Evolutionary conservation across 2,329 filamentous ascomycete species (phyloP).

Genomic region (Pseudofabraea citricarpa): DNA sequence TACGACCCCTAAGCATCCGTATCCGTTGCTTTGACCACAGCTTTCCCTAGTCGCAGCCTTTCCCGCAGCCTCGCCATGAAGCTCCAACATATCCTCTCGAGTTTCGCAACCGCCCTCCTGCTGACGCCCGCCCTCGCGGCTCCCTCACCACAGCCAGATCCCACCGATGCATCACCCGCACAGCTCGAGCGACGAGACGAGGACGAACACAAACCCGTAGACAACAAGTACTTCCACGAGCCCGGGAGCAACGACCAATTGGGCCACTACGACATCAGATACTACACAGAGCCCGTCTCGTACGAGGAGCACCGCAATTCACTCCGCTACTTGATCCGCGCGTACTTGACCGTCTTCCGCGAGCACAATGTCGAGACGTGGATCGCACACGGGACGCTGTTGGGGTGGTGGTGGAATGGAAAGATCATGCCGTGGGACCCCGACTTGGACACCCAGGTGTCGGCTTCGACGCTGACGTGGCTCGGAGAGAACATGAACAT

Average conservation of each 20-base stretch:
- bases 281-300: conserved; percentile 56
- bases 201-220: neutral
- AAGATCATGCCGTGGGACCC: conserved; percentile 78
- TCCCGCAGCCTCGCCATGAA: too few relatives aligned
- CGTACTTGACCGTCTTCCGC: conserved; percentile 66
- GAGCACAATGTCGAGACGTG: conserved; percentile 70
- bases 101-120: conserved; percentile 6
- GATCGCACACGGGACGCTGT: conserved; percentile 78
- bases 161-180: neutral
- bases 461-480: conserved; percentile 58
- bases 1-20: too few relatives aligned
- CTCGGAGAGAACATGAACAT: conserved; percentile 64
- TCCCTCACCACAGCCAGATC: neutral
- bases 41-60: too few relatives aligned
- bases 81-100: conserved; percentile 8
- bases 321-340: conserved; percentile 65
- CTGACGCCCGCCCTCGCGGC: conserved; percentile 5
- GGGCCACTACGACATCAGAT: conserved; percentile 71
- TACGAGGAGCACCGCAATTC: conserved; percentile 64
- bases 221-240: conserved; percentile 38
- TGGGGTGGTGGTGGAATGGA: conserved; percentile 88
- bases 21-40: too few relatives aligned
- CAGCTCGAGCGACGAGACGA: neutral
- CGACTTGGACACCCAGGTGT: conserved; percentile 79
- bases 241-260: conserved; percentile 54